A percentile compares a stretch with the other conserved stretches of the same genome.
Evolutionary conservation across 1,139 yeast genomes (phyloP).

Genomic region (Candida gigantensis): DNA sequence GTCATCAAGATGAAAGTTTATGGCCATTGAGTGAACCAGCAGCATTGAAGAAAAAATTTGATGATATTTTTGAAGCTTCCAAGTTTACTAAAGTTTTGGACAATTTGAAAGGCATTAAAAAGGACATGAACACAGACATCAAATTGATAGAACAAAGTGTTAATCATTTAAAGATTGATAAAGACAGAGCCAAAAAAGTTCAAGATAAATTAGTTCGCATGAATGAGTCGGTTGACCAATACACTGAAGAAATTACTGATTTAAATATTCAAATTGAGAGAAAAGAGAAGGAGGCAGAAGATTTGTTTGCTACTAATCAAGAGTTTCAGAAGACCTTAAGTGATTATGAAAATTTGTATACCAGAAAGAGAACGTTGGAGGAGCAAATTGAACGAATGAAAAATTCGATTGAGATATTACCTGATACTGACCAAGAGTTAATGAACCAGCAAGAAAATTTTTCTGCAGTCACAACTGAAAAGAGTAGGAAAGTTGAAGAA

Average conservation of each 20-base stretch:
- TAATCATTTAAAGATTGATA: conserved; percentile 71
- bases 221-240: conserved; percentile 43
- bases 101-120: conserved; percentile 69
- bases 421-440: conserved; percentile 54
- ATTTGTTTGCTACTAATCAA: conserved; percentile 74
- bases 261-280: conserved; percentile 52
- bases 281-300: conserved; percentile 60
- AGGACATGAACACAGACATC: conserved; percentile 75
- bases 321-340: conserved; percentile 75
- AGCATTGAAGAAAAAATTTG: conserved; percentile 84
- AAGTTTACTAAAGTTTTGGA: conserved; percentile 91
- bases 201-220: conserved; percentile 49
- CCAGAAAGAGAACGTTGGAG: conserved; percentile 42
- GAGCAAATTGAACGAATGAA: conserved; percentile 54
- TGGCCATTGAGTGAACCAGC: conserved; percentile 98
- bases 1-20: conserved; percentile 95
- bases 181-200: conserved; percentile 67
- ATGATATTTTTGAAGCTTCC: conserved; percentile 94
- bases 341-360: conserved; percentile 58
- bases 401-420: conserved; percentile 45
- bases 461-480: conserved; percentile 42
- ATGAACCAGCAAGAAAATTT: conserved; percentile 54
- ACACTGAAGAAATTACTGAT: conserved; percentile 49
- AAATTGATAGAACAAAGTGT: conserved; percentile 77
- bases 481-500: conserved; percentile 27